Conservation (phyloP, 805 yeast species). For the Kuraishia cidri region DNA sequence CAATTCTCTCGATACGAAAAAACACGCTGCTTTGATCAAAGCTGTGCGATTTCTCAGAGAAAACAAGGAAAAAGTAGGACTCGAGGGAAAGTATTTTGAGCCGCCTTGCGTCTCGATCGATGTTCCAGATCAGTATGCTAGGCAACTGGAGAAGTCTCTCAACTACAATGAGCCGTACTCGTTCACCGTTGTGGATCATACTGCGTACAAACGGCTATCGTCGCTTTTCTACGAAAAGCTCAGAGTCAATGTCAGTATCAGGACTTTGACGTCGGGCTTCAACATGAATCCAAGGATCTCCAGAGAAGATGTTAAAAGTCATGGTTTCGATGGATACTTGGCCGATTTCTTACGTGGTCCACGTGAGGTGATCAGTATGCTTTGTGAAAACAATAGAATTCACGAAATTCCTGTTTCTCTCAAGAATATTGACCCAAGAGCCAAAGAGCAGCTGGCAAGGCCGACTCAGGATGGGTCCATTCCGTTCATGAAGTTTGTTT, state of each 20-base stretch:
- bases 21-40: constrained; percentile 16
- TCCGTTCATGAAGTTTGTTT: constrained; percentile 47
- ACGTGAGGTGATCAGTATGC: constrained; percentile 56
- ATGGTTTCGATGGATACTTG: constrained; percentile 78
- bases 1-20: constrained; percentile 27
- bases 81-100: constrained; percentile 43
- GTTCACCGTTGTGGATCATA: constrained; percentile 47
- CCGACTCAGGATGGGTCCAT: constrained; percentile 29
- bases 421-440: constrained; percentile 29
- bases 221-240: constrained; percentile 27
- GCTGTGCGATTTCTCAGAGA: constrained; percentile 35
- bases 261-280: constrained; percentile 26
- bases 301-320: constrained; percentile 23
- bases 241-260: constrained; percentile 42
- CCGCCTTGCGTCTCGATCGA: constrained; percentile 68
- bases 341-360: constrained; percentile 73
- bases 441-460: constrained; percentile 21
- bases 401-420: constrained; percentile 56
- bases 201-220: constrained; percentile 38
- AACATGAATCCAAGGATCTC: constrained; percentile 6
- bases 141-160: constrained; percentile 48
- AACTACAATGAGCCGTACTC: constrained; percentile 47
- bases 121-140: constrained; percentile 42
- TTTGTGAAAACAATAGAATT: constrained; percentile 44
- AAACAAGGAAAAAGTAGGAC: constrained; percentile 15